A percentile compares a stretch with the other conserved stretches of the same genome.
These are phyloP conservation scores for Candida namnaoensis DNA, from an alignment of 805 yeast species.

Conservation along the genomic window DNA sequence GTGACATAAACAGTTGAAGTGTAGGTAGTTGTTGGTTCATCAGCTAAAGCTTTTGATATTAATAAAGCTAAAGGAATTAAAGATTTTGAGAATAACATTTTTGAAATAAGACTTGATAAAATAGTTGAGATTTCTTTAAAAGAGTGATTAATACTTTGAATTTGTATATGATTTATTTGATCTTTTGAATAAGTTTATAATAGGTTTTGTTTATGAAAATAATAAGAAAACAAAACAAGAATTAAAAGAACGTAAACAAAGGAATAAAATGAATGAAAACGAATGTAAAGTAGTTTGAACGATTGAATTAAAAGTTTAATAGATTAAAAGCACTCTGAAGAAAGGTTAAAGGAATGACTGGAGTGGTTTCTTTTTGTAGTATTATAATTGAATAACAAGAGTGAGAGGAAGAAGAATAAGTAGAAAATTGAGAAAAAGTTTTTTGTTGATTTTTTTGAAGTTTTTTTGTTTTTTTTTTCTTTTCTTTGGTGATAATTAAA, in stretches of 20 bases:
- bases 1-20: slow-evolving; percentile 30
- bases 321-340: slow-evolving; percentile 16
- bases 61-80: slow-evolving; percentile 17
- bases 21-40: slow-evolving; percentile 24
- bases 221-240: too few species aligned
- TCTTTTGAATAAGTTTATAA: too few species aligned
- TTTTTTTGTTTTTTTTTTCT: too few species aligned
- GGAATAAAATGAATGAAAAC: background rate
- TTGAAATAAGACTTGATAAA: background rate
- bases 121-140: background rate
- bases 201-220: too few species aligned
- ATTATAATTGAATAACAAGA: too few species aligned
- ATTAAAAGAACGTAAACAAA: background rate
- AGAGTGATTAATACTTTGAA: background rate
- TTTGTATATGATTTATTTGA: background rate
- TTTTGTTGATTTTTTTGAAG: too few species aligned
- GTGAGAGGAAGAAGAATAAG: too few species aligned
- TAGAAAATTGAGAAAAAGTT: too few species aligned
- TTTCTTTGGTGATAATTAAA: too few species aligned
- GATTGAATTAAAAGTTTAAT: background rate
- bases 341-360: slow-evolving; percentile 19
- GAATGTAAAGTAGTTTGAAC: background rate
- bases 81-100: slow-evolving; percentile 15
- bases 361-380: slow-evolving; percentile 9
- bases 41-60: slow-evolving; percentile 20